A percentile compares a stretch with the other conserved stretches of the same genome.
phyloP scores from a whole-genome alignment of 2,329 filamentous ascomycete species.

The Fusarium fujikuroi region DNA sequence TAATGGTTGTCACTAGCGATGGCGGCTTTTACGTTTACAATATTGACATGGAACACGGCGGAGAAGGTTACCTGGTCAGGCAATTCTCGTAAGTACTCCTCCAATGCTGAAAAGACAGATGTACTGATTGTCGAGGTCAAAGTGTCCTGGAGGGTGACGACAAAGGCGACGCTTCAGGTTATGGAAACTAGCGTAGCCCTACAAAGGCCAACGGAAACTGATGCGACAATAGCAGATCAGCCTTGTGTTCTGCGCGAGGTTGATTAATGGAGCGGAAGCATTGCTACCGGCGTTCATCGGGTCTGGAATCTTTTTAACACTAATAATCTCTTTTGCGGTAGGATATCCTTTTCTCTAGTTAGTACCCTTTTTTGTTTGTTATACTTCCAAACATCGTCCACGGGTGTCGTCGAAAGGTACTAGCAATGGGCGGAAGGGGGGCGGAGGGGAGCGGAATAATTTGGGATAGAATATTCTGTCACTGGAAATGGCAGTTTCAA shows the following conservation, averaged over 20 bases:
- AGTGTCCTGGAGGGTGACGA: conserved; percentile 67
- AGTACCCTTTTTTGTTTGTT: conserved; percentile 25
- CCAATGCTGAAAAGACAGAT: background rate
- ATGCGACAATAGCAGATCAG: background rate
- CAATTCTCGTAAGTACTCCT: conserved; percentile 82
- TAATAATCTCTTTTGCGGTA: background rate
- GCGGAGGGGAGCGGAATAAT: background rate
- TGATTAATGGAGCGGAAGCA: conserved; percentile 19
- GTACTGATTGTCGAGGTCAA: conserved; percentile 4
- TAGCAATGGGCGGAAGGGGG: background rate
- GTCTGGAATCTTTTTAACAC: background rate
- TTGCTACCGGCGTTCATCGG: conserved; percentile 28
- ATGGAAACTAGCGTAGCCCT: conserved; percentile 47
- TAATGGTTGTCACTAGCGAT: conserved; percentile 98
- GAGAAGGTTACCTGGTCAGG: conserved; percentile 90
- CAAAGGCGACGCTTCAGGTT: conserved; percentile 62
- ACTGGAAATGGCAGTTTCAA: background rate
- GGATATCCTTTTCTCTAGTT: conserved; percentile 16
- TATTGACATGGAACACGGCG: conserved; percentile 93
- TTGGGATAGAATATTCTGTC: background rate
- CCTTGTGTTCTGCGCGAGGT: background rate
- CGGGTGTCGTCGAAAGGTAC: background rate
- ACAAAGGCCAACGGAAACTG: background rate
- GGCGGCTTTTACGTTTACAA: conserved; percentile 95
- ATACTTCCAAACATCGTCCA: background rate